Evolutionary conservation across 305 asterid genomes (phyloP).

Genomic region (Fraxinus baroniana): DNA sequence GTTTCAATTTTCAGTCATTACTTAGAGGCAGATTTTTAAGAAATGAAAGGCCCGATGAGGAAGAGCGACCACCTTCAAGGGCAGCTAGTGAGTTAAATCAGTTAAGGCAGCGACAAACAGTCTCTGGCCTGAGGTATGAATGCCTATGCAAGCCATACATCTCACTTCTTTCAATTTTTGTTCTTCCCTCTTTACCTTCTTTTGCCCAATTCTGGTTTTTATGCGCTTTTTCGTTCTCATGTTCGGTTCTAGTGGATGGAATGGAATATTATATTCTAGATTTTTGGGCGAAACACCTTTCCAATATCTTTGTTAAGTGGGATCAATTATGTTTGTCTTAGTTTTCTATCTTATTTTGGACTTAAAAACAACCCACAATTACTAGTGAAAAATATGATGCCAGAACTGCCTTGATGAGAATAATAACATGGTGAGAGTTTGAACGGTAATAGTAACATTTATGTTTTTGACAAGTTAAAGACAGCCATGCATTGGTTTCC

Average conservation of each 20-base stretch:
- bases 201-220: not conserved
- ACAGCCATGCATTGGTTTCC: not conserved
- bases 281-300: not conserved
- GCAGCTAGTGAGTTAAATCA: constrained; percentile 56
- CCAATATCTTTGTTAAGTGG: constrained; percentile 2
- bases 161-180: not conserved
- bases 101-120: constrained; percentile 65
- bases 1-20: constrained; percentile 44
- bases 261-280: constrained; percentile 9
- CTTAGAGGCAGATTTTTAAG: constrained; percentile 69
- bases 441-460: not conserved
- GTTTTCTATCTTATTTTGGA: constrained; percentile 2
- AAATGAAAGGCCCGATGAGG: constrained; percentile 59
- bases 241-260: constrained; percentile 5
- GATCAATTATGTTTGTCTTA: constrained; percentile 3
- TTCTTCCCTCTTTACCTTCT: not conserved
- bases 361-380: not conserved
- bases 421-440: not conserved
- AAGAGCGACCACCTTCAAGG: constrained; percentile 59
- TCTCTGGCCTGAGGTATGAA: constrained; percentile 63
- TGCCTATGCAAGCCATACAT: constrained; percentile 17
- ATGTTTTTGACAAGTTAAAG: not conserved
- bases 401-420: not conserved
- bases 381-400: constrained; percentile 1
- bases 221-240: not conserved